Evolutionary conservation across 805 yeast species (phyloP), one percentile per base, ranked within the genome.

Genomic region (Brettanomyces custersianus): DNA sequence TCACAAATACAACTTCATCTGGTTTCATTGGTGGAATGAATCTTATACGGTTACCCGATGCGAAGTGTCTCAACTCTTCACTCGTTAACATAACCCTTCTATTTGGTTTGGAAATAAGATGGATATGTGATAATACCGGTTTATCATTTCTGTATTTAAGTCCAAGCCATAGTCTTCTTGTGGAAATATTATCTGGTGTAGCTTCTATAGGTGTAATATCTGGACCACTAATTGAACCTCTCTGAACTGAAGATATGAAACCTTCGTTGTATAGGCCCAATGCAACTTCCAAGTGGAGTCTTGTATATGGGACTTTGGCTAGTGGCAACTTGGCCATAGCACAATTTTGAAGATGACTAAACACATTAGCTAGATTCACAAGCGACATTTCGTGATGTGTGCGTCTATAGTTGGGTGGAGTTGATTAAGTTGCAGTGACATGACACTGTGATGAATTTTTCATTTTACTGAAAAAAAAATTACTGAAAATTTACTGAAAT

Each of bases 291-390:
- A 92, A 67, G 57, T 90, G 94, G 47, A 86, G 65, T 48, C 80
- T 77, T 11, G 88, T 74, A 64, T 79, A 82, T 19, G 95, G 96
- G 15, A 92, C 71, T 15, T 86, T 72, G 0, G 96, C 85, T 40
- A 80, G 57, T 9, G 90, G 70, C 30, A 77, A 62, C 51, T 75
- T 74, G 33, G 84, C 90, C 56, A 80, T 72, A 12, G 84, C 70
- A 48, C 90, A 85, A 61, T 92, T 92, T 58, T 86, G 94, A 43
- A 92, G 56, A 54, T 90, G 97, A 17, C 94, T 77, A 54, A 95
- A 84, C 29, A 82, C 68, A 62, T 86, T 73, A 11, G 90, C 92
- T 42, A 92, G 69, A 45, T 78, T 80, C 34, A 82, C 94, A 37
- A 88, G 68, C 22, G 96, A 87, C 96, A 90, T 87, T 37, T 4